Base-by-base conservation (phyloP, 352 stramenopile genomes). In the Phytophthora tentaculata region DNA sequence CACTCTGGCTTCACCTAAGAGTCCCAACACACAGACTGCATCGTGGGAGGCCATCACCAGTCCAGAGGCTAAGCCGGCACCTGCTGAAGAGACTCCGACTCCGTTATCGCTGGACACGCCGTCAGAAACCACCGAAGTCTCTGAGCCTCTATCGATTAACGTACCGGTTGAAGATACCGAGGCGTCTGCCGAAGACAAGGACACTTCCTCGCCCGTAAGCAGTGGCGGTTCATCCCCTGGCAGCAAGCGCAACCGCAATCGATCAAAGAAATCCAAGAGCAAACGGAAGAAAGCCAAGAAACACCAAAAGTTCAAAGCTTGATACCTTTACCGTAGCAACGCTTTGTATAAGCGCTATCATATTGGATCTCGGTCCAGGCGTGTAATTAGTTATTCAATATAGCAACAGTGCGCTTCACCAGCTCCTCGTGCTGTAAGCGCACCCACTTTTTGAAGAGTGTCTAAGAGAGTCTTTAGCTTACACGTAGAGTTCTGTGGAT, bases 221-320 rank as follows among this genome's bases (percentile, higher is more conserved):
- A 73, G 60, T 37, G 62, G 45, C 17, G 56, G 49, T 20, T 69
- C 63, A 12, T 69, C 71, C 29, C 50, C 59, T 8, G 59, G 56
- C 3, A 50, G n/a, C 9, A 64, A 67, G 13, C 69, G 60, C 56
- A 70, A 66, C 22, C 62, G 69, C 48, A 77, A 74, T 41, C 69
- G 69, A 8, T 71, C 75, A 52, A 83, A 80, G 41, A 92, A 92
- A 71, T 60, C 60, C 66, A 82, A 76, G 63, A 88, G 79, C 75
- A 91, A 89, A 68, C 81, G 77, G 67, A 84, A 83, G 57, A 88
- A 76, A 69, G 44, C 29, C 55, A 78, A 76, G 73, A 90, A 90
- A 73, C 75, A 79, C 17, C 68, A 66, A 29, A 81, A 77, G 61
- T 53, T 67, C 55, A 72, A 66, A 23, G 57, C 53, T 45, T 74